phyloP scores from a whole-genome alignment of 257 asterid genomes.

The Solanum sejunctum region DNA sequence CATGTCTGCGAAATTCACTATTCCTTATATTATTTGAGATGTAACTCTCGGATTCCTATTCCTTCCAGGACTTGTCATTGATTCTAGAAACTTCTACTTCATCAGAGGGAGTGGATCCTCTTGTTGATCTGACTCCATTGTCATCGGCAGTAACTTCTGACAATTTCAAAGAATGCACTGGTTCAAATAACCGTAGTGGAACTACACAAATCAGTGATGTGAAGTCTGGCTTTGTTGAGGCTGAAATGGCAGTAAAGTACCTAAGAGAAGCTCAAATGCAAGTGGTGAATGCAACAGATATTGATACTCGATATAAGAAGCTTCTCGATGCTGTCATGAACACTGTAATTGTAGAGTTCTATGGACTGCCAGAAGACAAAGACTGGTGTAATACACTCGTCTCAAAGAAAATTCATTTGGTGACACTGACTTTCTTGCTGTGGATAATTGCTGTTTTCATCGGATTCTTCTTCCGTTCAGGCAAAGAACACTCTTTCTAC shows the following conservation, averaged over 20 bases:
- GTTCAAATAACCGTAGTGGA: background rate
- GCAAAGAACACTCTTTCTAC: background rate
- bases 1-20: background rate
- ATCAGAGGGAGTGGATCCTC: background rate
- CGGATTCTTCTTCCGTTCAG: constrained; percentile 7
- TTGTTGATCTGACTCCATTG: background rate
- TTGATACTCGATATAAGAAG: constrained; percentile 29
- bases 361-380: constrained; percentile 25
- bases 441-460: constrained; percentile 17
- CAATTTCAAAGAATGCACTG: background rate
- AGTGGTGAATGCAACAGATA: constrained; percentile 23
- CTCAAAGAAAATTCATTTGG: constrained; percentile 15
- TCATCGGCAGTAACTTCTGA: background rate
- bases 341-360: constrained; percentile 14
- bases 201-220: background rate
- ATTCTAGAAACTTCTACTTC: background rate
- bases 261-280: constrained; percentile 39
- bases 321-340: constrained; percentile 39
- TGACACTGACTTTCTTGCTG: constrained; percentile 22
- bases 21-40: background rate
- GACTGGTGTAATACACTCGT: constrained; percentile 20
- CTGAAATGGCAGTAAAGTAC: constrained; percentile 32
- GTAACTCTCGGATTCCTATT: background rate
- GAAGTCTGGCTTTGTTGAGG: constrained; percentile 11
- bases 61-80: background rate